Base-by-base conservation (phyloP, 2,329 filamentous ascomycete species). In the Aschersonia sp. region DNA sequence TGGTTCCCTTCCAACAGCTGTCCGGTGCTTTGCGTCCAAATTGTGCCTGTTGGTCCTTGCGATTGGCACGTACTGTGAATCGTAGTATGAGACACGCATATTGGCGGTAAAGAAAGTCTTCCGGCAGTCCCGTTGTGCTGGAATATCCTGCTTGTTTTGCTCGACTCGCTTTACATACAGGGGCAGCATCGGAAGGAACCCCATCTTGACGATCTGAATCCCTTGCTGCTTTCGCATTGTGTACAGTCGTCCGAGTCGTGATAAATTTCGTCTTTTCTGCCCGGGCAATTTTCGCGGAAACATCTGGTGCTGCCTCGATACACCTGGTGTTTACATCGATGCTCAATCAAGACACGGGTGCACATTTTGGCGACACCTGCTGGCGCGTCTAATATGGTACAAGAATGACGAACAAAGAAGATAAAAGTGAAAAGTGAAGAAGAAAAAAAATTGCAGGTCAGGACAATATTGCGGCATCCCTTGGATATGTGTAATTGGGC, bases 311-410 rank as follows among this genome's bases (percentile, higher is more conserved):
- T 61, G 44, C 64, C 64, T 31, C 64, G 55, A 40, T 56, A 52
- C 42, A 64, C 57, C 41, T 55, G 58, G 53, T 66, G 64, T 47
- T 62, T 59, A 56, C 64, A 66, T 48, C 55, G 55, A 48, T 66
- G 62, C 47, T 66, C 58, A 51, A 64, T 54, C 32, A 63, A 30
- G 41, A 54, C 58, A 41, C 54, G 58, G 44, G 56, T 58, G 49
- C 64, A 66, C 64, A 66, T 66, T 44, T 31, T 14, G 47, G 30
- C 40, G 30, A 43, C 30, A 22, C 42, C 42, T 31, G 40, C 7
- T n/a, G 40, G 14, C 40, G 14, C n/a, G 31, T n/a, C 14, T 29
- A 4, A 37, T 8, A 37, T 4, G 35, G 35, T 12, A n/a, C 30
- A 6, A 31, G 8, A 29, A 22, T 22, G 10, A 12, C 9, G 40